Evolutionary conservation across 129 eudicot genomes (phyloP).

Genomic region (Flaveria robusta): DNA sequence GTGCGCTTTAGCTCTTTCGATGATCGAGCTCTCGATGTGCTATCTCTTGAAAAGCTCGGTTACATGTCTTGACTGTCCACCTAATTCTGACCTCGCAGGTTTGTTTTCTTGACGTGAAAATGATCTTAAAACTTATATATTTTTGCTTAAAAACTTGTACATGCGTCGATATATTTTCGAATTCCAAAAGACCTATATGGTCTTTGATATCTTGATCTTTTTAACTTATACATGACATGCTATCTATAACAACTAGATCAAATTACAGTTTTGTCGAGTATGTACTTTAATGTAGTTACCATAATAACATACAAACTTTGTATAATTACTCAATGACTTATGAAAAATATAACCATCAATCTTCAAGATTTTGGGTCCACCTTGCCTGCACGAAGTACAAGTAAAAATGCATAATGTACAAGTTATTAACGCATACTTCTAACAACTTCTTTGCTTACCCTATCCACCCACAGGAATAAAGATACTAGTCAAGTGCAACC

Average conservation of each 20-base stretch:
- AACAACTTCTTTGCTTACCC: not conserved
- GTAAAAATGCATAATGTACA: not conserved
- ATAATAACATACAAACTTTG: too few species aligned
- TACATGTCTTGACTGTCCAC: slow-evolving; percentile 43
- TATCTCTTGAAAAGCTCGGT: slow-evolving; percentile 57
- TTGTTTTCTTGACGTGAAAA: not conserved
- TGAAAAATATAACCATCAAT: not conserved
- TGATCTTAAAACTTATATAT: not conserved
- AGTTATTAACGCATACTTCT: not conserved
- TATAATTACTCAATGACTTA: too few species aligned
- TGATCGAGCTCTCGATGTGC: slow-evolving; percentile 38
- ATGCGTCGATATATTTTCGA: not conserved
- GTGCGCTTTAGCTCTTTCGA: slow-evolving; percentile 46
- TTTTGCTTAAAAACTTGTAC: not conserved
- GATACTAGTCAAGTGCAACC: slow-evolving; percentile 67
- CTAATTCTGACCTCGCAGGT: slow-evolving; percentile 33
- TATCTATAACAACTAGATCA: not conserved
- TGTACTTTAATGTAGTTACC: too few species aligned
- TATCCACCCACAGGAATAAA: slow-evolving; percentile 47
- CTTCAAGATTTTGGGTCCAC: not conserved
- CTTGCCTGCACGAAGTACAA: not conserved
- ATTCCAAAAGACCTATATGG: not conserved
- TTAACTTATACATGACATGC: not conserved
- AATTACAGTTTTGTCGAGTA: not conserved
- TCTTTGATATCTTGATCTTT: not conserved